Evolutionary conservation across 345 rosid species (phyloP).

Genomic region (Fremontodendron californicum): DNA sequence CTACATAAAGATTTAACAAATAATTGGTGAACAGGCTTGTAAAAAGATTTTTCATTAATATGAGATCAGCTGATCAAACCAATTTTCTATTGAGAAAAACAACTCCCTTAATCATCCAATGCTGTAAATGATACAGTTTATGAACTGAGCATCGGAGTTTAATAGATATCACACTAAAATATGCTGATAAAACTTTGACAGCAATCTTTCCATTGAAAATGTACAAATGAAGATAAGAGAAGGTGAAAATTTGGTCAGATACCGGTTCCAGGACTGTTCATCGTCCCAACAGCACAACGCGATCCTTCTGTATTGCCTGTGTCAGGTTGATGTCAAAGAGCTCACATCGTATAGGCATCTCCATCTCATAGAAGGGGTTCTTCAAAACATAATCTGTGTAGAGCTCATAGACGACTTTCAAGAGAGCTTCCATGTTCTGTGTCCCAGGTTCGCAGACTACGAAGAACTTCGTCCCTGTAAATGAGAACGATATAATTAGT

Average conservation of each 20-base stretch:
- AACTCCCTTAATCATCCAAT: neutral
- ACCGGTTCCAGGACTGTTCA: slow-evolving; percentile 18
- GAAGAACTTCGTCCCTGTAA: slow-evolving; percentile 88
- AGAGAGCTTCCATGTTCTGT: slow-evolving; percentile 74
- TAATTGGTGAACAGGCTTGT: neutral
- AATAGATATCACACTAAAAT: neutral
- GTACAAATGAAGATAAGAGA: slow-evolving; percentile 2
- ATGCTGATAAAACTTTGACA: neutral
- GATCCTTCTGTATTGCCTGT: slow-evolving; percentile 78
- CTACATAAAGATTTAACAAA: neutral
- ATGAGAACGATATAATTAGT: neutral
- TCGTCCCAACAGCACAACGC: slow-evolving; percentile 62
- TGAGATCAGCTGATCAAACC: neutral
- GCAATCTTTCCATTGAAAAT: neutral
- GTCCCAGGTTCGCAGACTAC: slow-evolving; percentile 92
- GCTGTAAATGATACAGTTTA: neutral
- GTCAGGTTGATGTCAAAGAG: slow-evolving; percentile 83
- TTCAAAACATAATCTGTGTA: slow-evolving; percentile 92
- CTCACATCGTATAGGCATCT: slow-evolving; percentile 98
- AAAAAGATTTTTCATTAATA: neutral
- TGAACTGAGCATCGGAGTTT: neutral
- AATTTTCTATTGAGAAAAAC: neutral
- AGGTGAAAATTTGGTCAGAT: slow-evolving; percentile 3
- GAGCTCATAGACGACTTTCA: slow-evolving; percentile 72
- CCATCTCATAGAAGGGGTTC: slow-evolving; percentile 99